phyloP scores from a whole-genome alignment of 345 rosid species.

The Carallia pectinifolia region DNA sequence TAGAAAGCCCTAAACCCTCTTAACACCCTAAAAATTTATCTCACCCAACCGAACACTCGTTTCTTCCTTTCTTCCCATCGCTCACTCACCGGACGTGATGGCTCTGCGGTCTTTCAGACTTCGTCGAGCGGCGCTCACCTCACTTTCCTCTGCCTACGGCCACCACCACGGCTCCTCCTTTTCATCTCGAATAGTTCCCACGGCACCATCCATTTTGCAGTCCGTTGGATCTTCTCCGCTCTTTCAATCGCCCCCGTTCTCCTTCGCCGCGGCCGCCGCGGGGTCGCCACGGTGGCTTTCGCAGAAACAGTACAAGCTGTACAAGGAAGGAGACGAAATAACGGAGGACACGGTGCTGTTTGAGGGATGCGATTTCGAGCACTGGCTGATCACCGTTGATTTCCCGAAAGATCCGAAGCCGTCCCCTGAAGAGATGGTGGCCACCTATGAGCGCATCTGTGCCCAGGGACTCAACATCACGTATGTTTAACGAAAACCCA shows the following conservation, averaged over 20 bases:
- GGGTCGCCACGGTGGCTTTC: slow-evolving; percentile 10
- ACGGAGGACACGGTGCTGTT: slow-evolving; percentile 68
- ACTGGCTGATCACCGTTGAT: slow-evolving; percentile 89
- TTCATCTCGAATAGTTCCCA: too few species aligned
- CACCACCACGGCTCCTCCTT: too few species aligned
- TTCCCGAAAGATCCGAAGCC: slow-evolving; percentile 55
- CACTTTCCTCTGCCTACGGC: slow-evolving; percentile 28
- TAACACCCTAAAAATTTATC: too few species aligned
- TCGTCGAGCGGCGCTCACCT: slow-evolving; percentile 52
- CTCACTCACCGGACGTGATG: slow-evolving; percentile 23
- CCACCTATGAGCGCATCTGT: slow-evolving; percentile 70
- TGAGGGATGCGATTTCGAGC: slow-evolving; percentile 86
- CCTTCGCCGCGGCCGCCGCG: not conserved
- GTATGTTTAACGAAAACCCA: slow-evolving; percentile 20
- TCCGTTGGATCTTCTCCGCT: too few species aligned
- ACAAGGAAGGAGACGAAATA: slow-evolving; percentile 69
- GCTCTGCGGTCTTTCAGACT: slow-evolving; percentile 44
- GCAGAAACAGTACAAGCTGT: slow-evolving; percentile 29
- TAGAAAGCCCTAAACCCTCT: too few species aligned
- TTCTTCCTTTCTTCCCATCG: too few species aligned
- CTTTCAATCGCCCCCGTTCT: slow-evolving; percentile 8
- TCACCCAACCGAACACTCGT: too few species aligned
- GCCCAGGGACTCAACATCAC: slow-evolving; percentile 82
- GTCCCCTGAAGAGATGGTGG: slow-evolving; percentile 68
- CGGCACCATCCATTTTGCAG: too few species aligned